Evolutionary conservation across 2,329 filamentous ascomycete species (phyloP).

Genomic region (Xylaria sp.): DNA sequence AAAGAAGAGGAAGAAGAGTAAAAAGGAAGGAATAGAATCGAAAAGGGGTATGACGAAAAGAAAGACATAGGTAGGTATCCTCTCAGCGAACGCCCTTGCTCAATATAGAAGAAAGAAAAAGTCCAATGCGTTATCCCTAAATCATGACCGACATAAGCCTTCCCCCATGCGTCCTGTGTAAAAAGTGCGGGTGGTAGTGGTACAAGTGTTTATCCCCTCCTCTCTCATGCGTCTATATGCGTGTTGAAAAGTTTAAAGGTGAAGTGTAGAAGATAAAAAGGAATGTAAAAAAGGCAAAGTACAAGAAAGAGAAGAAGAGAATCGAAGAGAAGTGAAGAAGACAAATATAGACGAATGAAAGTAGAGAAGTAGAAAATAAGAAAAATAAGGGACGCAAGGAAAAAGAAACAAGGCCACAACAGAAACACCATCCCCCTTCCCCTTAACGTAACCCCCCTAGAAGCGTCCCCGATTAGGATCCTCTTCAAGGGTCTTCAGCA

Average conservation of each 20-base stretch:
- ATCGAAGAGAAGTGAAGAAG: slow-evolving; percentile 39
- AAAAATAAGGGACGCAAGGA: slow-evolving; percentile 18
- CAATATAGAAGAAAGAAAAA: slow-evolving; percentile 20
- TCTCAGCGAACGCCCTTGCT: slow-evolving; percentile 38
- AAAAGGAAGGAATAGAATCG: slow-evolving; percentile 13
- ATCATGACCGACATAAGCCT: slow-evolving; percentile 23
- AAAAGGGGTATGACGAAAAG: slow-evolving; percentile 24
- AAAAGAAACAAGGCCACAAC: slow-evolving; percentile 22
- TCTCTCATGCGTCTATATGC: slow-evolving; percentile 36
- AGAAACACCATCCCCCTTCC: slow-evolving; percentile 4
- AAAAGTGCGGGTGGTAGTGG: slow-evolving; percentile 44
- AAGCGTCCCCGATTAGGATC: slow-evolving; percentile 57
- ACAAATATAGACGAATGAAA: slow-evolving; percentile 28
- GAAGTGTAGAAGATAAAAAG: slow-evolving; percentile 4
- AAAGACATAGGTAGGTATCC: slow-evolving; percentile 20
- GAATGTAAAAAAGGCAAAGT: slow-evolving; percentile 8
- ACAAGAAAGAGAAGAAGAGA: slow-evolving; percentile 41
- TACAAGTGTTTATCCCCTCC: slow-evolving; percentile 34
- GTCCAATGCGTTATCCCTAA: slow-evolving; percentile 39
- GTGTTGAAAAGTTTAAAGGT: neutral
- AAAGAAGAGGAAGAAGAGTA: slow-evolving; percentile 28
- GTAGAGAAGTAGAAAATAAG: slow-evolving; percentile 32
- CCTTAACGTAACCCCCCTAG: slow-evolving; percentile 38
- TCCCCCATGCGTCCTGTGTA: slow-evolving; percentile 34
- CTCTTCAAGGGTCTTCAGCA: slow-evolving; percentile 64